Evolutionary conservation across 1,284 basidiomycete species (phyloP).

Genomic region (Rhodotorula sp.): DNA sequence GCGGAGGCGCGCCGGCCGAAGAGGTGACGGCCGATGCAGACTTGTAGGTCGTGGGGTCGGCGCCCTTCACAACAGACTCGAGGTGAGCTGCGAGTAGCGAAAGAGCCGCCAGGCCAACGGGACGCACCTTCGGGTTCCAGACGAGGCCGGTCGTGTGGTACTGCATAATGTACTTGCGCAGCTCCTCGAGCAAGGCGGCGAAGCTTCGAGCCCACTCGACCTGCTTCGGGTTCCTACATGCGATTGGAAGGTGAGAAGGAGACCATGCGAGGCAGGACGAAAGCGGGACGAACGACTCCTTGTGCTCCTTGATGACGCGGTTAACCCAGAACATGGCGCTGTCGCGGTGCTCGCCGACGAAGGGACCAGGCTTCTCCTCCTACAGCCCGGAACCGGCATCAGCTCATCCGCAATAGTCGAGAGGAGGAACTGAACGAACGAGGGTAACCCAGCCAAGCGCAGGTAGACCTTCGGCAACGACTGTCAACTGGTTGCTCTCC

Average conservation of each 20-base stretch:
- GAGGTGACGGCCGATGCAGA: slow-evolving; percentile 13
- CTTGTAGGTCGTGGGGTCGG: slow-evolving; percentile 44
- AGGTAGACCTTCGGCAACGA: slow-evolving; percentile 76
- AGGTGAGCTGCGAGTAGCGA: neutral
- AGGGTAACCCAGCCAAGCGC: slow-evolving; percentile 90
- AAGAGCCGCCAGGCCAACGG: neutral
- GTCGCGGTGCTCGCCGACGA: slow-evolving; percentile 82
- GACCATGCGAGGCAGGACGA: neutral
- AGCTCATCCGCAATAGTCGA: no score
- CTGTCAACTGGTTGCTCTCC: slow-evolving; percentile 76
- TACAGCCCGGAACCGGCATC: slow-evolving; percentile 46
- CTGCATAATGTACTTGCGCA: slow-evolving; percentile 80
- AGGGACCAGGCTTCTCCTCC: slow-evolving; percentile 79
- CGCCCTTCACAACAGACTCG: slow-evolving; percentile 39
- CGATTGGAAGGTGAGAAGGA: neutral
- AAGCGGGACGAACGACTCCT: slow-evolving; percentile 68
- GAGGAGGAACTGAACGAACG: slow-evolving; percentile 53
- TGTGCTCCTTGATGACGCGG: slow-evolving; percentile 87
- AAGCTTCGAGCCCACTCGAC: slow-evolving; percentile 84
- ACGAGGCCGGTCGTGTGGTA: slow-evolving; percentile 81
- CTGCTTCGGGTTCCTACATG: slow-evolving; percentile 74
- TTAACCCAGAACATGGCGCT: slow-evolving; percentile 87
- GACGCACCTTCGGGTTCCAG: slow-evolving; percentile 80
- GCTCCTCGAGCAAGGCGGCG: slow-evolving; percentile 68
- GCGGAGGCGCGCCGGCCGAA: slow-evolving; percentile 47